These are phyloP conservation scores for Hanseniaspora mollemarum DNA, from an alignment of 805 yeast genomes.

Conservation along the genomic window DNA sequence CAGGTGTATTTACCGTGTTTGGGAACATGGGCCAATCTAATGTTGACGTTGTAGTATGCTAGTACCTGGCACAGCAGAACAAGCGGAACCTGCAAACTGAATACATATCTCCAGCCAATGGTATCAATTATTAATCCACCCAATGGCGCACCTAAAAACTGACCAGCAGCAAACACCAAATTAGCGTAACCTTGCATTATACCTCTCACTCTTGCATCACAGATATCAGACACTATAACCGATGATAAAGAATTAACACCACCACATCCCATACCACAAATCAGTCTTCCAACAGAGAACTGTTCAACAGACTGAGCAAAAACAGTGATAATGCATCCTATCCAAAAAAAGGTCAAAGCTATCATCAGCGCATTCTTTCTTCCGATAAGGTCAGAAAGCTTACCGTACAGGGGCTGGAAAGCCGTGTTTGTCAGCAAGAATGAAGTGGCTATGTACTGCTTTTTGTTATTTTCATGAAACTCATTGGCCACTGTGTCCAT, in stretches of 20 bases:
- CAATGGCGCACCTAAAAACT: conserved; percentile 54
- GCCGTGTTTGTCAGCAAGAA: conserved; percentile 53
- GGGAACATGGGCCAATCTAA: conserved; percentile 40
- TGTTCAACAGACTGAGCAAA: conserved; percentile 27
- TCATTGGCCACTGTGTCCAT: conserved; percentile 39
- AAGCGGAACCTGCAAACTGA: conserved; percentile 41
- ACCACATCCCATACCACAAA: conserved; percentile 88
- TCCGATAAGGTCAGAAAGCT: conserved; percentile 46
- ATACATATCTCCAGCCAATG: conserved; percentile 56
- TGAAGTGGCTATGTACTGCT: conserved; percentile 59
- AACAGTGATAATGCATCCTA: conserved; percentile 39
- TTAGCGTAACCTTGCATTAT: conserved; percentile 75
- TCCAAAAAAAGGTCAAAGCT: conserved; percentile 34
- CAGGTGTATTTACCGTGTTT: conserved; percentile 37
- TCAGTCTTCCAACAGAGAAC: conserved; percentile 47
- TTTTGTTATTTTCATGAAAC: conserved; percentile 37
- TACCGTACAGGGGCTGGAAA: conserved; percentile 57
- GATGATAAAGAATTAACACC: conserved; percentile 69
- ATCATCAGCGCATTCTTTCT: conserved; percentile 35
- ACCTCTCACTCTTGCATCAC: conserved; percentile 67
- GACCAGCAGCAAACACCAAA: conserved; percentile 63
- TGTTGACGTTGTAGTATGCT: conserved; percentile 32
- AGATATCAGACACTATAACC: conserved; percentile 63
- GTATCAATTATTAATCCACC: conserved; percentile 51
- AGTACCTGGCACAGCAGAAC: conserved; percentile 31